phyloP scores from a whole-genome alignment of 1,139 yeast genomes.

The Scheffersomyces segobiensis region DNA sequence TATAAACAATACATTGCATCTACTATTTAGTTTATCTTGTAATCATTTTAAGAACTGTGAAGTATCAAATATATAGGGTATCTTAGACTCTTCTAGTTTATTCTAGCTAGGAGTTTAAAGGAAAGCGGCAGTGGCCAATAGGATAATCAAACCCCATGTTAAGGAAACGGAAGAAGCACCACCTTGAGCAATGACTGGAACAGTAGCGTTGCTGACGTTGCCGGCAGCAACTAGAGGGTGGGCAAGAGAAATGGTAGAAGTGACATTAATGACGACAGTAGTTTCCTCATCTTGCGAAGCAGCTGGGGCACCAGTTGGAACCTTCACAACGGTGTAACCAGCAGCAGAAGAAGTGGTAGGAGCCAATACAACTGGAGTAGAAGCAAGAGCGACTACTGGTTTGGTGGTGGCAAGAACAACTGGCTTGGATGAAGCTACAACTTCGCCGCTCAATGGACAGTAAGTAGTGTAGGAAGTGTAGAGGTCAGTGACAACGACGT shows the following conservation, averaged over 20 bases:
- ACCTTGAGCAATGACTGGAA: neutral
- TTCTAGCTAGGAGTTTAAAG: neutral
- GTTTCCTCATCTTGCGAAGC: neutral
- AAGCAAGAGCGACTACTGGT: slow-evolving; percentile 8
- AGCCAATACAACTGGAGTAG: slow-evolving; percentile 1
- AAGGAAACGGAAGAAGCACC: neutral
- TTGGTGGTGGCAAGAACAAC: neutral
- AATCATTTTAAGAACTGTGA: too few relatives aligned
- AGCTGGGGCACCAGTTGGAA: neutral
- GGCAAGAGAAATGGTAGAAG: neutral
- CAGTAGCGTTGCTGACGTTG: neutral
- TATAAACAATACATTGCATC: neutral
- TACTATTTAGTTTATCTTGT: too few relatives aligned
- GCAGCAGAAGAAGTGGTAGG: neutral
- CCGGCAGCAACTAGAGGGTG: neutral
- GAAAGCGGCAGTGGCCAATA: neutral
- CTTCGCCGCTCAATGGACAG: slow-evolving; percentile 12
- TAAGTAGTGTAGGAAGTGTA: slow-evolving; percentile 12
- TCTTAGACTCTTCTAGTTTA: neutral
- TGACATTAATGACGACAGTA: neutral
- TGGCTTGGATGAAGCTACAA: neutral
- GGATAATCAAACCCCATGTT: neutral
- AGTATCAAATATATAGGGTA: neutral
- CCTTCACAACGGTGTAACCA: neutral
- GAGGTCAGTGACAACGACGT: slow-evolving; percentile 3